phyloP scores from a whole-genome alignment of 2,329 filamentous ascomycete genomes.

The Neobulgaria alba region DNA sequence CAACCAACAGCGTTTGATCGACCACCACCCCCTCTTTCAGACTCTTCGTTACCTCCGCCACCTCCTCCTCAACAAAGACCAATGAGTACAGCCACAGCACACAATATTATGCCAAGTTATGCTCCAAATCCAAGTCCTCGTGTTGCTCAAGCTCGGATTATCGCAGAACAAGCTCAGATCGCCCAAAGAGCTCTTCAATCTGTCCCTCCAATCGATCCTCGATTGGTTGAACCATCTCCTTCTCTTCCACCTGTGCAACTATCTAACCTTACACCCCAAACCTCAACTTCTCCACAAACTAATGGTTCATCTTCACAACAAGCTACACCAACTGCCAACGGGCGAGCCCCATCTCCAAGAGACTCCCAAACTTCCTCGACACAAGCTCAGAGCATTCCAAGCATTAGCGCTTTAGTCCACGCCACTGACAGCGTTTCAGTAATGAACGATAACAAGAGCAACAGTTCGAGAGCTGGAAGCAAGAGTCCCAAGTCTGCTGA shows the following conservation, averaged over 20 bases:
- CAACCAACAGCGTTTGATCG: conserved; percentile 26
- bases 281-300: conserved; percentile 19
- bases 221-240: conserved; percentile 10
- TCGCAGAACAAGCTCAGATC: conserved; percentile 27
- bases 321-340: conserved; percentile 15
- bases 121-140: conserved; percentile 31
- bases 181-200: conserved; percentile 23
- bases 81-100: conserved; percentile 22
- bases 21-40: conserved; percentile 28
- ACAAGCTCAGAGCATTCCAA: conserved; percentile 24
- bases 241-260: conserved; percentile 16
- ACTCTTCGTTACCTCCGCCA: conserved; percentile 28
- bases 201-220: conserved; percentile 22
- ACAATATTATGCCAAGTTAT: conserved; percentile 22
- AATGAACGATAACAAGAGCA: conserved; percentile 25
- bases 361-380: conserved; percentile 16
- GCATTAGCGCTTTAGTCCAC: conserved; percentile 27
- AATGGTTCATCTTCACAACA: conserved; percentile 11
- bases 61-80: conserved; percentile 22
- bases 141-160: conserved; percentile 31
- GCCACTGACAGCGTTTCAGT: conserved; percentile 24
- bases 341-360: conserved; percentile 13
- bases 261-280: conserved; percentile 7
- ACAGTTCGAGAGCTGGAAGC: conserved; percentile 22
- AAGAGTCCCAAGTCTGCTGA: conserved; percentile 27